Evolutionary conservation across 257 asterid genomes (phyloP), one percentile per base, ranked within the genome.

Genomic region (Apocynum venetum): DNA sequence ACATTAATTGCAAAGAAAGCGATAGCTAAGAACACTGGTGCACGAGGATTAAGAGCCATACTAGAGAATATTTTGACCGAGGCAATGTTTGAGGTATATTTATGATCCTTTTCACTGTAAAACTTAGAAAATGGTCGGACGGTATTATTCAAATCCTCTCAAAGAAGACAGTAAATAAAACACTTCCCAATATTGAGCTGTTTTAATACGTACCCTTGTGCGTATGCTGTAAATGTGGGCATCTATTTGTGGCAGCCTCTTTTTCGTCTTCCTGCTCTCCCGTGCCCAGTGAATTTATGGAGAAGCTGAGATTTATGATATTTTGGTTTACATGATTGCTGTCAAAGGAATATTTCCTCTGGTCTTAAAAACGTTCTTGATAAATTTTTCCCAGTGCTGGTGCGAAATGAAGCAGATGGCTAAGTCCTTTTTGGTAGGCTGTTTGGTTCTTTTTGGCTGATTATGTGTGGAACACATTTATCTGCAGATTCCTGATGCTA

Each of bases 21-120:
- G 60, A 88, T 91, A 77, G 86, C 89, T 43, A 91, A 78, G 82
- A 91, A 86, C 80, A 94, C 97, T 10, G 98, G 98, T 73, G 98
- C 97, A 12, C 96, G 98, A 79, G 98, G 98, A 77, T 86, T 94
- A 85, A 89, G 98, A 87, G 86, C 98, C 82, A 92, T 94, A 81
- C 75, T 94, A 77, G 98, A 94, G 89, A 83, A 82, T 85, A 85
- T 91, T 76, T 81, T 94, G 84, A 94, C 96, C 0, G 98, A 91
- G 85, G 97, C 98, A 38, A 94, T 94, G 98, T 94, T 89, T 86
- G 96, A 89, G 97, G 97, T 92, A 89, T 44, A 64, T 43, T 19
- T 68, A 41, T 68, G 47, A 40, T 43, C 73, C 73, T 46, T 41
- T 25, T 76, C 41, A 25, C 6, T 76, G 40, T 43, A 3, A 13